Evolutionary conservation across 495 filamentous ascomycete species (phyloP), one percentile per base, ranked within the genome.

Genomic region (Daldinia grandis): DNA sequence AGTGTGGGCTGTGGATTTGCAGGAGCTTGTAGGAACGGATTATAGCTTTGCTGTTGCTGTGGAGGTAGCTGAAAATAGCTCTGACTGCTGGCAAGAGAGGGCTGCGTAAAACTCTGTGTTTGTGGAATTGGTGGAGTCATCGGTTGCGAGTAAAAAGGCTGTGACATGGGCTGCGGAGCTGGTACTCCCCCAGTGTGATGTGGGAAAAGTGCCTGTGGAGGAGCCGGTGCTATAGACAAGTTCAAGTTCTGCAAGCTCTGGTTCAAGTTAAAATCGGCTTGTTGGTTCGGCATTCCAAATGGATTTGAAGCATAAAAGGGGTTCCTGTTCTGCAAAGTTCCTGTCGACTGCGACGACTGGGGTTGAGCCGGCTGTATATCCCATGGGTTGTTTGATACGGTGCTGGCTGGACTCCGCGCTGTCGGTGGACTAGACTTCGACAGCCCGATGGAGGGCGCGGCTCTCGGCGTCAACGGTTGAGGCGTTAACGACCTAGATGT

Each of bases 161-260:
- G 85, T 24, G 62, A 78, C 76, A 81, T 76, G 25, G 82, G 81
- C 44, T 88, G 87, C 31, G 86, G 83, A 38, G 80, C 82, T 19
- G 87, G 85, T 71, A 91, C 85, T 33, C 93, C 93, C 8, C 94
- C 94, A 6, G 93, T 96, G 24, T 90, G 89, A 78, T 97, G 88
- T 0, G 93, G 93, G 75, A 95, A 95, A 31, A 97, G 82, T 15
- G 90, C 88, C 69, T 89, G 88, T 69, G 87, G 87, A 10, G 72
- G 65, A 1, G 87, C 82, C 15, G 80, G 73, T 15, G 89, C 86
- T 17, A 95, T 79, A n/a, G 90, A 87, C 73, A 95, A 81, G 64
- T 86, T 87, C 73, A 95, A 81, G 63, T 86, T 87, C 76, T 93
- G 90, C 74, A 95, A 90, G 5, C 92, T 88, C 60, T 87, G 83